Evolutionary conservation across 345 rosid species (phyloP).

Genomic region (Capsella bursapastoris): DNA sequence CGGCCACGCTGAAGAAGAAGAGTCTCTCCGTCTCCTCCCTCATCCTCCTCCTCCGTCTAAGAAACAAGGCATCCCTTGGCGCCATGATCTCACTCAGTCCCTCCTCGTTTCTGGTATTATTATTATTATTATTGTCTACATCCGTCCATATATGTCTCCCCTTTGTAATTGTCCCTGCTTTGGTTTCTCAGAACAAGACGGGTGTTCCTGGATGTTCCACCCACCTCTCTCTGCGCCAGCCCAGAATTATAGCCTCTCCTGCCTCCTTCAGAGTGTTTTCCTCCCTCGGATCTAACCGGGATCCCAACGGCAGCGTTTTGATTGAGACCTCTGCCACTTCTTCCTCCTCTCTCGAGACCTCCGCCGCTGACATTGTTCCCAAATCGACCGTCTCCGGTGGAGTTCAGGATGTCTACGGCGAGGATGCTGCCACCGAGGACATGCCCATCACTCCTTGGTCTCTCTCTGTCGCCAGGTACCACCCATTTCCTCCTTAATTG

Average conservation of each 20-base stretch:
- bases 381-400: constrained; percentile 59
- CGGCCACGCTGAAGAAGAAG: constrained; percentile 22
- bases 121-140: neutral
- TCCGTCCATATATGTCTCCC: constrained; percentile 2
- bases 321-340: constrained; percentile 50
- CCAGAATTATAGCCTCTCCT: constrained; percentile 37
- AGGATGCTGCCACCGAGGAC: constrained; percentile 74
- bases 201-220: constrained; percentile 51
- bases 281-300: constrained; percentile 48
- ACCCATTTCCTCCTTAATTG: neutral
- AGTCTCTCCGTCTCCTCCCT: constrained; percentile 32
- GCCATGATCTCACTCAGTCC: constrained; percentile 57
- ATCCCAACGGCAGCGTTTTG: constrained; percentile 51
- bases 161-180: neutral
- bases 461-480: constrained; percentile 77
- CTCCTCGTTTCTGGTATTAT: constrained; percentile 56
- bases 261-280: constrained; percentile 52
- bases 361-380: constrained; percentile 54
- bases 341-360: constrained; percentile 40
- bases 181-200: constrained; percentile 53
- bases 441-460: constrained; percentile 87
- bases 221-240: constrained; percentile 48
- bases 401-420: constrained; percentile 67
- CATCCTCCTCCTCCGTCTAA: constrained; percentile 25
- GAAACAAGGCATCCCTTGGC: constrained; percentile 35